Evolutionary conservation across 768 basidiomycete genomes (phyloP).

Genomic region (Boletellus ananas): DNA sequence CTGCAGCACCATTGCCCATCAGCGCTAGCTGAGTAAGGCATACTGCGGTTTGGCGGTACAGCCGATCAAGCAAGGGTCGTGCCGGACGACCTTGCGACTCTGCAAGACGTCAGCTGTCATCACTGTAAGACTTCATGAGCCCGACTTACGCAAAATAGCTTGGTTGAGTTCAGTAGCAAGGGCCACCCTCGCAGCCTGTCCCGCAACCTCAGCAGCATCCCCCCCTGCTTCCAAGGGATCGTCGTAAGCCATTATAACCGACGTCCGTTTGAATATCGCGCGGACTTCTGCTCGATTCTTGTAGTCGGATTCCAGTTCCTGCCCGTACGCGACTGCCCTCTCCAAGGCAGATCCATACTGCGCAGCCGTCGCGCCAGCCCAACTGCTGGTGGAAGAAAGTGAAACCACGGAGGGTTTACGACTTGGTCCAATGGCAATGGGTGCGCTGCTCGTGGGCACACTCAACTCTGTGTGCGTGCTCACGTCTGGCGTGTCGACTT

Average conservation of each 20-base stretch:
- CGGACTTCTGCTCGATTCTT: slow-evolving; percentile 61
- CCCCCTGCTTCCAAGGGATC: slow-evolving; percentile 68
- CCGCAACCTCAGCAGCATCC: slow-evolving; percentile 61
- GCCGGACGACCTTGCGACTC: slow-evolving; percentile 76
- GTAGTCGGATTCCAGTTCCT: slow-evolving; percentile 65
- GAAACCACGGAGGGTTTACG: slow-evolving; percentile 28
- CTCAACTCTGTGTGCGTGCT: slow-evolving; percentile 8
- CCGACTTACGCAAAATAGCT: slow-evolving; percentile 70
- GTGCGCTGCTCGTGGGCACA: slow-evolving; percentile 17
- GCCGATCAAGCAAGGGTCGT: slow-evolving; percentile 66
- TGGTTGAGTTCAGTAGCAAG: slow-evolving; percentile 77
- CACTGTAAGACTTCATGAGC: neutral
- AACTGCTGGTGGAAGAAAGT: slow-evolving; percentile 23
- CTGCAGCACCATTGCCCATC: slow-evolving; percentile 70
- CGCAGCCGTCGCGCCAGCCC: slow-evolving; percentile 25
- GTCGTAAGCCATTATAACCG: slow-evolving; percentile 76
- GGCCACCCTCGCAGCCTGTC: slow-evolving; percentile 58
- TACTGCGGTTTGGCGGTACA: slow-evolving; percentile 72
- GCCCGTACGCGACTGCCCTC: slow-evolving; percentile 70
- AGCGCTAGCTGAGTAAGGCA: slow-evolving; percentile 69
- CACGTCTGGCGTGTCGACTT: slow-evolving; percentile 28
- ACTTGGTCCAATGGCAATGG: slow-evolving; percentile 32
- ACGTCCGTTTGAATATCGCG: slow-evolving; percentile 66
- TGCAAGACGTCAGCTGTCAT: slow-evolving; percentile 27
- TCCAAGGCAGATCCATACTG: slow-evolving; percentile 59